Percentiles rank a stretch among this genome's conserved stretches.
Conservation (phyloP, 176 grass and related monocot species). For the Bonia amplexicaulis region DNA sequence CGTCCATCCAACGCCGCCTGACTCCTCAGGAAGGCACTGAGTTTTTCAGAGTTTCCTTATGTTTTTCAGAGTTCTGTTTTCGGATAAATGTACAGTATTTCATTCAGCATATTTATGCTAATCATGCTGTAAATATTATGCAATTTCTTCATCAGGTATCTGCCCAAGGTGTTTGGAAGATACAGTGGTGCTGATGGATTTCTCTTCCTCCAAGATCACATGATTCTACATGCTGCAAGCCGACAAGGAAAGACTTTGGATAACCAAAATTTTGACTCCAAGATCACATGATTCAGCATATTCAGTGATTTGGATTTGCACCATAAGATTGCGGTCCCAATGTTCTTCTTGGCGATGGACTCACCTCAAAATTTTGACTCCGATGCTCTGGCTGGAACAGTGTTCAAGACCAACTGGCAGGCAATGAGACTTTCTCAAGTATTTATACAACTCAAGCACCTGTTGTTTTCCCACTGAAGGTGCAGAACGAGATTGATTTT, state of each 20-base stretch:
- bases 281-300: too few relatives aligned
- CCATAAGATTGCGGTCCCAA: conserved; percentile 80
- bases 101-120: conserved; percentile 17
- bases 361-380: conserved; percentile 88
- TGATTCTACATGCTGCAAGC: conserved; percentile 93
- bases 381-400: conserved; percentile 57
- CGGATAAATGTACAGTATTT: not conserved
- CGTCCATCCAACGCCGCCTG: too few relatives aligned
- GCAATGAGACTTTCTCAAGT: conserved; percentile 68
- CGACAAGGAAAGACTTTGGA: conserved; percentile 93
- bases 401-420: conserved; percentile 61
- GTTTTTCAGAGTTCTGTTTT: not conserved
- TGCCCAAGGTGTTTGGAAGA: conserved; percentile 86
- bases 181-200: conserved; percentile 91
- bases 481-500: conserved; percentile 90
- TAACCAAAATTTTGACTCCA: too few relatives aligned
- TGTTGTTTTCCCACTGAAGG: conserved; percentile 86
- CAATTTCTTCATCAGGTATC: conserved; percentile 48
- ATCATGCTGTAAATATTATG: conserved; percentile 1
- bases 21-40: too few relatives aligned
- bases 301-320: conserved; percentile 73
- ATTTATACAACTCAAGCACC: conserved; percentile 87
- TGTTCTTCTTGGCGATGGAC: conserved; percentile 90
- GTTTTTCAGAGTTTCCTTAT: too few relatives aligned
- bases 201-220: conserved; percentile 93